Evolutionary conservation across 1,284 basidiomycete genomes (phyloP).

Genomic region (Puccinia brachypodii): DNA sequence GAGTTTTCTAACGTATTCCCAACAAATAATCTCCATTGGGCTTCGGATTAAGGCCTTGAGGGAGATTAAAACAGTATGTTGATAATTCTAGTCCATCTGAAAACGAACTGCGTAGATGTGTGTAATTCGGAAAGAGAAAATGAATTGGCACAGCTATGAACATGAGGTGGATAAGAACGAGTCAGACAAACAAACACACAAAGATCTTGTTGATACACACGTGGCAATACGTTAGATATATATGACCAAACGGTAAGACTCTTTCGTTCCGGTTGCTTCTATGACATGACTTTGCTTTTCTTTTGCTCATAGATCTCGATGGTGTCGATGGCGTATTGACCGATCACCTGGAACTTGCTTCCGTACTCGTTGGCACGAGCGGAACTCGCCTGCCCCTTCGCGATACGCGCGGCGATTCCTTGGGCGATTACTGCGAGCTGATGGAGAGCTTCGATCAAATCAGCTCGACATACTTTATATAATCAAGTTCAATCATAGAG

Average conservation of each 20-base stretch:
- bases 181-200: background rate
- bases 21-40: too few relatives aligned
- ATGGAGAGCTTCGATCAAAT: background rate
- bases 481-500: conserved; percentile 50
- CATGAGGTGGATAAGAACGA: too few relatives aligned
- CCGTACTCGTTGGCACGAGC: conserved; percentile 68
- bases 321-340: conserved; percentile 65
- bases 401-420: conserved; percentile 85
- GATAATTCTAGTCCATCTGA: too few relatives aligned
- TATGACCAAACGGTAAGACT: background rate
- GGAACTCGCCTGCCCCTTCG: conserved; percentile 79
- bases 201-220: too few relatives aligned
- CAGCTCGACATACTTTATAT: conserved; percentile 39
- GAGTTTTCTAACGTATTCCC: too few relatives aligned
- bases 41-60: too few relatives aligned
- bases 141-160: too few relatives aligned
- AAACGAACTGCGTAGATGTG: too few relatives aligned
- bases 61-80: too few relatives aligned
- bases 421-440: conserved; percentile 83
- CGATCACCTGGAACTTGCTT: conserved; percentile 67
- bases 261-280: background rate
- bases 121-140: too few relatives aligned
- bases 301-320: conserved; percentile 61
- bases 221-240: background rate
- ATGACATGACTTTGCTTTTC: conserved; percentile 52